phyloP scores from a whole-genome alignment of 352 stramenopile species.

The Phytophthora syringae region DNA sequence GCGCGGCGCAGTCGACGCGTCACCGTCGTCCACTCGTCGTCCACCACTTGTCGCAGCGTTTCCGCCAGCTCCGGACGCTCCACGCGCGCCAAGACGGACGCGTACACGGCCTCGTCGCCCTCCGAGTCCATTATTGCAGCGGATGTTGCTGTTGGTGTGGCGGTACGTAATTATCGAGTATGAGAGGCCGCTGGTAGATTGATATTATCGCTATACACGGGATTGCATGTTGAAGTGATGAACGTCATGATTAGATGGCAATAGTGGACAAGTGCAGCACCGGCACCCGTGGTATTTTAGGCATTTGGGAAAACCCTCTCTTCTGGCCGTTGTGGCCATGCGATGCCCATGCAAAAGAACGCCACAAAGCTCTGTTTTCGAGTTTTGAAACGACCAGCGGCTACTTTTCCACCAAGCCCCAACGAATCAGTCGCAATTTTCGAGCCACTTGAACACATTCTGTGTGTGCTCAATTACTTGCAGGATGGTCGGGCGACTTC shows the following conservation, averaged over 20 bases:
- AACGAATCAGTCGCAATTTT: slow-evolving; percentile 24
- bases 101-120: slow-evolving; percentile 36
- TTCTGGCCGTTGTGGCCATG: slow-evolving; percentile 20
- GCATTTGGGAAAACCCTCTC: not conserved
- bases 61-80: slow-evolving; percentile 28
- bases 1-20: slow-evolving; percentile 10
- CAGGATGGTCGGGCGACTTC: slow-evolving; percentile 26
- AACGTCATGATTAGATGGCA: no score
- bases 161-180: not conserved
- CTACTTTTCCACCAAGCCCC: not conserved
- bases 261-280: not conserved
- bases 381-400: slow-evolving; percentile 34
- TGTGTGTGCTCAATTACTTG: not conserved
- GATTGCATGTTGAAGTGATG: not conserved
- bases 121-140: slow-evolving; percentile 8
- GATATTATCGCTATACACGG: not conserved
- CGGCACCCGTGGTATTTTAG: no score
- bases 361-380: no score
- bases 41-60: slow-evolving; percentile 24
- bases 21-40: slow-evolving; percentile 18
- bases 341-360: no score
- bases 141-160: not conserved
- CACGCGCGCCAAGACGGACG: slow-evolving; percentile 40
- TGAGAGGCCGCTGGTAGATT: not conserved
- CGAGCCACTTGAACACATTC: not conserved